Evolutionary conservation across 1,139 yeast genomes (phyloP), one percentile per base, ranked within the genome.

Genomic region (Schizosaccharomyces versatilis): DNA sequence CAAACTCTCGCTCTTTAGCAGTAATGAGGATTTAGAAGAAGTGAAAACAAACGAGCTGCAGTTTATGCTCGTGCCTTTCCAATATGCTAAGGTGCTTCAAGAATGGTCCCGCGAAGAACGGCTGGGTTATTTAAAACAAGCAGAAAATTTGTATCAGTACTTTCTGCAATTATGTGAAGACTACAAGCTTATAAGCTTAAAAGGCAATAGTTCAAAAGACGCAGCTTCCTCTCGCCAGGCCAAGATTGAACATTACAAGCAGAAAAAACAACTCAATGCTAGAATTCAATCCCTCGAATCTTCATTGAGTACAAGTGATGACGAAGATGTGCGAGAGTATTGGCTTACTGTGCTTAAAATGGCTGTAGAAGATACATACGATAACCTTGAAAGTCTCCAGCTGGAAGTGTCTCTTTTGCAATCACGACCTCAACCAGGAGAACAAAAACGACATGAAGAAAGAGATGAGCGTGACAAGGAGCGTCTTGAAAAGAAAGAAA

Each of bases 241-340:
- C 55, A 88, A 86, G 65, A 84, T 88, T 57, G 81, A 76, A 32
- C 74, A 77, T 61, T 82, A 73, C 65, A 80, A 76, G 63, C 65
- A 71, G 36, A 86, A 80, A 60, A 79, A 76, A 62, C 74, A 73
- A 41, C 67, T 84, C 55, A 69, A 66, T n/a, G 63, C 60, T 1
- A 73, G 73, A 58, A 61, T 83, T 3, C 59, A 64, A 14, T 32
- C 59, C 1, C 63, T 79, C 38, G 32, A 24, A 24, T 73, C 73
- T 53, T 59, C 59, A 7, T 61, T 64, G 19, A 63, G 63, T 10
- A 69, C 66, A 24, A 69, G 67, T 5, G 71, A 68, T 6, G 71
- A 80, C 61, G 95, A 84, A 55, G 93, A 82, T 53, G 63, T 69
- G 0, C 70, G 88, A 55, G 69, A 70, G 10, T 62, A 81, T 1